Evolutionary conservation across 2,329 filamentous ascomycete genomes (phyloP), one percentile per base, ranked within the genome.

Genomic region (Trichoderma sp.): DNA sequence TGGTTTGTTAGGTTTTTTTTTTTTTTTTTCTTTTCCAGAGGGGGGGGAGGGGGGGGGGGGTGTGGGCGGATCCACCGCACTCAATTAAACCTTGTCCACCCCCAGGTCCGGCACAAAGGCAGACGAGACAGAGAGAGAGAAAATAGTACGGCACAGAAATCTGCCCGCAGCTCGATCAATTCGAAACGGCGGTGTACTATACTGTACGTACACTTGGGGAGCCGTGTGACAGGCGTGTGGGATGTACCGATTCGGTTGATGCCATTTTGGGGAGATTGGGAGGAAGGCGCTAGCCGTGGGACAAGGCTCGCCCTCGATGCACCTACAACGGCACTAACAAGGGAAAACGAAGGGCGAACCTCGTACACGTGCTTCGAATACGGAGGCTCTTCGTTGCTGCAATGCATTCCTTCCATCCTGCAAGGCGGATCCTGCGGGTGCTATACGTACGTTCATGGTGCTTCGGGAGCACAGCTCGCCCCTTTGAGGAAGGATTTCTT

Each of bases 111-210:
- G 37, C 27, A 48, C 27, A 34, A 34, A 22, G 39, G 17, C 42
- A 48, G 42, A 45, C 50, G 29, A 61, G 22, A 58, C 8, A 29
- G 13, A 42, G 15, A 29, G 17, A 42, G 13, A 53, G n/a, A 50
- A 61, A 64, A 42, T 64, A 65, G 52, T 25, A 63, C 59, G 61
- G 61, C 61, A 65, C 61, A 48, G 45, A 29, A 65, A 42, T 65
- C 61, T 57, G 61, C 61, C 61, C 52, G 61, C 61, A 45, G 34
- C 60, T 65, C 61, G 61, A 57, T 65, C 52, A 65, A 65, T 56
- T 57, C 61, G 61, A 65, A 65, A 65, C 61, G 39, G 61, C 61
- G 61, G 61, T 65, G 61, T 57, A 57, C 35, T 53, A n/a, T n/a
- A n/a, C n/a, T n/a, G n/a, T n/a, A 42, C 56, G 45, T 61, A 15